Conservation (phyloP, 345 rosid species). For the Syzygium grande region DNA sequence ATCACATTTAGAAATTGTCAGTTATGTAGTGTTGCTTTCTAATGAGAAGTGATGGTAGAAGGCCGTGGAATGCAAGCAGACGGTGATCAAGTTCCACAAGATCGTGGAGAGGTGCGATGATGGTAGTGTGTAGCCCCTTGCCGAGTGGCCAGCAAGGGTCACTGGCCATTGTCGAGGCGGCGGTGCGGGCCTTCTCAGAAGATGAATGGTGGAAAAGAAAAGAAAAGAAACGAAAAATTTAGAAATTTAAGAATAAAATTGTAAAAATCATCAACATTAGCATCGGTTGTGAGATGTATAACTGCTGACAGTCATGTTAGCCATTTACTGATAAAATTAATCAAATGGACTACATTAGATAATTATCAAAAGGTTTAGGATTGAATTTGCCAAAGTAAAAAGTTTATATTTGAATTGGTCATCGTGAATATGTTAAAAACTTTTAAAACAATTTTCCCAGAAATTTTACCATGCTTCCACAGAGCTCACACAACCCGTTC, state of each 20-base stretch:
- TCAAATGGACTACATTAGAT: not conserved
- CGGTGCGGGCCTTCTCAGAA: not conserved
- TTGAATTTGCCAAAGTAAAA: too few relatives aligned
- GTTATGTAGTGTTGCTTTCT: too few relatives aligned
- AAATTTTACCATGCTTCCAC: not conserved
- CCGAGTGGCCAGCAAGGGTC: not conserved
- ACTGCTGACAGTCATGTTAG: fast-evolving
- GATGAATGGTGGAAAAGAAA: not conserved
- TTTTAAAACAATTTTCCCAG: fast-evolving
- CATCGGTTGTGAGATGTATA: not conserved
- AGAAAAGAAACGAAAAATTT: too few relatives aligned
- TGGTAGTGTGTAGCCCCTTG: not conserved
- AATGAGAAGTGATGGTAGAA: constrained; percentile 32
- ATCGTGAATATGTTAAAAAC: not conserved
- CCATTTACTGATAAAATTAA: fast-evolving
- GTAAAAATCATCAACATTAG: fast-evolving
- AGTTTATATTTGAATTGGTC: too few relatives aligned
- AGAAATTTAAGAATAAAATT: too few relatives aligned
- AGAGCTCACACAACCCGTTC: not conserved
- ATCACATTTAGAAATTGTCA: too few relatives aligned
- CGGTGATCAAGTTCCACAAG: constrained; percentile 42
- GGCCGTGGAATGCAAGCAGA: constrained; percentile 55
- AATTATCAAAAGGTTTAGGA: fast-evolving
- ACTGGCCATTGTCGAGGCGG: not conserved
- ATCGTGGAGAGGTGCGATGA: constrained; percentile 17